Evolutionary conservation across 2,329 filamentous ascomycete species (phyloP).

Genomic region (Alternaria sp.): DNA sequence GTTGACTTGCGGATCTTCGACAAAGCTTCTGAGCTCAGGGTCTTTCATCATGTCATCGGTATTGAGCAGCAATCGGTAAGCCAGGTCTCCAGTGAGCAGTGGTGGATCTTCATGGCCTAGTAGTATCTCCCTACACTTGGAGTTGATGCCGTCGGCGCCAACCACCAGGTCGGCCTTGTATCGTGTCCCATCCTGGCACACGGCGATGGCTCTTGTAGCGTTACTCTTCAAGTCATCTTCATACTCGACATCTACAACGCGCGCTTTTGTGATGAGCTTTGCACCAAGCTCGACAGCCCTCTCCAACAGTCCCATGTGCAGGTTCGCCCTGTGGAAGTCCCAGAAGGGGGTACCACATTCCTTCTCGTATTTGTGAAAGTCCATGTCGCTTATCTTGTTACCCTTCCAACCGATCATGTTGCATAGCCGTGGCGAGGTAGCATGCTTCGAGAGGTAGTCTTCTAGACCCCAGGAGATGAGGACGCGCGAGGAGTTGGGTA

Average conservation of each 20-base stretch:
- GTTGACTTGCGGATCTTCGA: slow-evolving; percentile 60
- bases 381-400: slow-evolving; percentile 58
- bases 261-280: slow-evolving; percentile 55
- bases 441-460: slow-evolving; percentile 54
- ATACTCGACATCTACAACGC: slow-evolving; percentile 56
- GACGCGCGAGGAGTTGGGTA: slow-evolving; percentile 59
- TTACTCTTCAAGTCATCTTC: slow-evolving; percentile 28
- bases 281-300: slow-evolving; percentile 61
- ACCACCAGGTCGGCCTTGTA: slow-evolving; percentile 58
- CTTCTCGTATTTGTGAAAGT: slow-evolving; percentile 55
- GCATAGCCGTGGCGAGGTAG: slow-evolving; percentile 52
- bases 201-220: slow-evolving; percentile 52
- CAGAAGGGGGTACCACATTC: slow-evolving; percentile 58
- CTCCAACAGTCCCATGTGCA: slow-evolving; percentile 60
- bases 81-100: slow-evolving; percentile 60
- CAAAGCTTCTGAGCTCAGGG: slow-evolving; percentile 56
- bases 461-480: slow-evolving; percentile 61
- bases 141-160: slow-evolving; percentile 60
- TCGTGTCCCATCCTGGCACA: slow-evolving; percentile 51
- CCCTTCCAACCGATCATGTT: slow-evolving; percentile 66
- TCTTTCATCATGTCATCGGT: slow-evolving; percentile 59
- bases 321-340: slow-evolving; percentile 64
- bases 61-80: slow-evolving; percentile 59
- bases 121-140: slow-evolving; percentile 56
- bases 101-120: slow-evolving; percentile 59